A percentile compares a stretch with the other conserved stretches of the same genome.
phyloP scores from a whole-genome alignment of 1,139 yeast genomes.

The Meyerozyma elateridarum region DNA sequence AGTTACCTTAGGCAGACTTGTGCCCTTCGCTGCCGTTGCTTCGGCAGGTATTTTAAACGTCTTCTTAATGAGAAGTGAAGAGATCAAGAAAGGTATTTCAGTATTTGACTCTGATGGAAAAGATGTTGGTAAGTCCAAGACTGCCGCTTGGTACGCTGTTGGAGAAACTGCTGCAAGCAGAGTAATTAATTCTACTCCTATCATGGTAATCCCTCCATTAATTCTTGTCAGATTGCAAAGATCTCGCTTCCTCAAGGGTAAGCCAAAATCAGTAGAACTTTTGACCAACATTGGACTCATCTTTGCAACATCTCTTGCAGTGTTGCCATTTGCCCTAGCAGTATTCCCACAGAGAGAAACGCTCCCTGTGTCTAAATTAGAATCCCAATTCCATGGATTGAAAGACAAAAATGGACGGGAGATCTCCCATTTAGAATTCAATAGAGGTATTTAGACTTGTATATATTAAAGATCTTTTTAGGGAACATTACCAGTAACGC shows the following conservation, averaged over 20 bases:
- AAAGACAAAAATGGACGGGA: conserved; percentile 60
- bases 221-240: conserved; percentile 72
- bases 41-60: conserved; percentile 95
- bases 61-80: conserved; percentile 92
- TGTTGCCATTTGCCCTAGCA: conserved; percentile 90
- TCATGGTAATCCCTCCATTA: conserved; percentile 94
- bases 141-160: conserved; percentile 87
- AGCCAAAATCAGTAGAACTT: conserved; percentile 60
- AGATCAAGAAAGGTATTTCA: conserved; percentile 74
- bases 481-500: conserved; percentile 51
- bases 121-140: conserved; percentile 71
- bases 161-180: conserved; percentile 96
- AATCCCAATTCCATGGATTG: conserved; percentile 54
- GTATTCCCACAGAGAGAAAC: conserved; percentile 86
- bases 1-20: conserved; percentile 73
- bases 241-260: conserved; percentile 56
- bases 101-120: conserved; percentile 70
- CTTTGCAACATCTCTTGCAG: conserved; percentile 78
- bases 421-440: conserved; percentile 67
- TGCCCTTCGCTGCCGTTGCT: conserved; percentile 97
- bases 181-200: conserved; percentile 93
- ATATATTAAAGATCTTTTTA: conserved; percentile 1
- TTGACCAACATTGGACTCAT: conserved; percentile 77
- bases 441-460: conserved; percentile 74
- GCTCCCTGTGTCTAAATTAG: conserved; percentile 56